Percentiles rank a stretch among this genome's conserved stretches.
Evolutionary conservation across 257 asterid species (phyloP).

Genomic region (Solanum pinnatisectum): DNA sequence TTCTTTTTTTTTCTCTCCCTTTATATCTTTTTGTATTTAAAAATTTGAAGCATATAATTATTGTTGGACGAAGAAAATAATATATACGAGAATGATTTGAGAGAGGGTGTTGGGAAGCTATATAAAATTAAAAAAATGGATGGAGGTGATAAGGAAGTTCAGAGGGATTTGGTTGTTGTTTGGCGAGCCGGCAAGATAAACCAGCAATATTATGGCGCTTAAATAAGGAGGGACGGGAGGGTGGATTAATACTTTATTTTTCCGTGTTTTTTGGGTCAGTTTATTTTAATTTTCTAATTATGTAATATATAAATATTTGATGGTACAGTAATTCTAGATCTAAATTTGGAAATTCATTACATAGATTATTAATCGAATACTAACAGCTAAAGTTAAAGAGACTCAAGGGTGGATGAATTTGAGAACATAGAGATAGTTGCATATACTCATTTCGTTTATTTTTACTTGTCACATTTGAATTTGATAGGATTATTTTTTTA

Average conservation of each 20-base stretch:
- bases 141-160: neutral
- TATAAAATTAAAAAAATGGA: neutral
- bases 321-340: neutral
- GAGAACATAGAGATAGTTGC: neutral
- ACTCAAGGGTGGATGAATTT: neutral
- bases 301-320: neutral
- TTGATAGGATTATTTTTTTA: no score
- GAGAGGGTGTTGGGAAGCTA: neutral
- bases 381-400: neutral
- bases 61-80: fast-evolving
- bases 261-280: neutral
- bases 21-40: neutral
- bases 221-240: neutral
- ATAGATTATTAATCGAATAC: neutral
- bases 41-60: neutral
- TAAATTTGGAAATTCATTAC: neutral
- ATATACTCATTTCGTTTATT: no score
- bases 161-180: neutral
- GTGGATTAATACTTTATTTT: neutral
- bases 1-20: neutral
- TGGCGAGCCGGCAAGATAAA: neutral
- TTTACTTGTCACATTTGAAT: no score
- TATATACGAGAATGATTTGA: neutral
- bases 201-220: neutral
- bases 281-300: neutral